Base-by-base conservation (phyloP, 768 basidiomycete species). In the Tulasnella sp. region DNA sequence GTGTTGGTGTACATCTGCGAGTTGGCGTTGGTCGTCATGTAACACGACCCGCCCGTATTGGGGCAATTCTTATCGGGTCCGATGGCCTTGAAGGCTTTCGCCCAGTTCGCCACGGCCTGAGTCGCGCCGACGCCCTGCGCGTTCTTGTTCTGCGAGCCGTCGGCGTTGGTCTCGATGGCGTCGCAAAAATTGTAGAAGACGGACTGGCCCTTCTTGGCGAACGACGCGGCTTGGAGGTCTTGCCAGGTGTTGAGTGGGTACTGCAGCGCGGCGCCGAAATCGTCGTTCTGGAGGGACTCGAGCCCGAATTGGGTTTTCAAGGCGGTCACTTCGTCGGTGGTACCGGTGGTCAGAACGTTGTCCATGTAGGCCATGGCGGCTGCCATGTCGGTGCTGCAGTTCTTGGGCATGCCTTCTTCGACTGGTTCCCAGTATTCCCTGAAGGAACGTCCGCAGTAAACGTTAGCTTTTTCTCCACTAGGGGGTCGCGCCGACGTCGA, bases 391-490 rank as follows among this genome's bases (percentile, higher is more conserved):
- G 73, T 29, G n/a, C 73, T 74, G 47, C 73, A 74, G 59, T 74
- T 74, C 36, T 72, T 41, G 41, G 73, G 73, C 73, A 74, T 74
- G 26, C 70, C 59, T 47, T 71, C 70, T 22, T 71, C 70, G 63
- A 74, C 72, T 1, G 73, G 73, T 34, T 71, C 64, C 35, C 47
- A 72, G 40, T 74, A 74, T 63, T 71, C 63, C 71, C 69, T 70
- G 26, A 34, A 69, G 36, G 19, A n/a, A n/a, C n/a, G n/a, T n/a
- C n/a, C n/a, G 7, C 14, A 11, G 14, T 5, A 34, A n/a, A 19
- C 5, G 17, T 65, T 22, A 65, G 64, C 9, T n/a, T n/a, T n/a
- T n/a, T n/a, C n/a, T n/a, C n/a, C n/a, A n/a, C n/a, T n/a, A n/a
- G n/a, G n/a, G n/a, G n/a, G n/a, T n/a, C n/a, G n/a, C n/a, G n/a